Conservation (phyloP, 805 yeast genomes). For the Kuraishia ogatae region DNA sequence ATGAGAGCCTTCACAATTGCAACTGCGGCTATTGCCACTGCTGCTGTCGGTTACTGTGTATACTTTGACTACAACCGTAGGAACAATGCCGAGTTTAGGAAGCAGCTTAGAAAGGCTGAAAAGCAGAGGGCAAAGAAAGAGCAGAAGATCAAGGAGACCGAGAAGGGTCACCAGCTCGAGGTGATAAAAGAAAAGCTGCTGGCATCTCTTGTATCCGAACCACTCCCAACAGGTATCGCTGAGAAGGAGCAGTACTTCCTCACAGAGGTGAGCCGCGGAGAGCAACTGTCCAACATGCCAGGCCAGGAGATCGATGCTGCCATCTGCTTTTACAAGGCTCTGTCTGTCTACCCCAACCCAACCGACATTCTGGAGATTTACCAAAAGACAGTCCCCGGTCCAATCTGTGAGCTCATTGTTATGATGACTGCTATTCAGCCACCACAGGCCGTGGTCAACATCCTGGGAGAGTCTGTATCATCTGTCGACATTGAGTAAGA, state of each 20-base stretch:
- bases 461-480: conserved; percentile 37
- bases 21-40: conserved; percentile 31
- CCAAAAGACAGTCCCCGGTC: conserved; percentile 81
- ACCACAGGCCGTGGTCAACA: conserved; percentile 67
- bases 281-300: conserved; percentile 59
- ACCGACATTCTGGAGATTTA: conserved; percentile 83
- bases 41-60: conserved; percentile 63
- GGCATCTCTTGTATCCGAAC: conserved; percentile 58
- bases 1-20: neutral
- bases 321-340: conserved; percentile 84
- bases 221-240: conserved; percentile 51
- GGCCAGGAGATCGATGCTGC: conserved; percentile 79
- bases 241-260: conserved; percentile 76
- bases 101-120: conserved; percentile 53
- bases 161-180: conserved; percentile 51
- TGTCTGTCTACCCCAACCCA: conserved; percentile 91
- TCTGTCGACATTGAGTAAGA: conserved; percentile 1
- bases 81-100: conserved; percentile 74
- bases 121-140: conserved; percentile 52
- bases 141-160: conserved; percentile 44
- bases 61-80: conserved; percentile 94
- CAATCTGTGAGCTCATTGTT: conserved; percentile 73
- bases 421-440: conserved; percentile 88
- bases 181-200: conserved; percentile 53
- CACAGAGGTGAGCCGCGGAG: conserved; percentile 79